Conservation (phyloP, 1,139 yeast species). For the Geotrichum australiense region DNA sequence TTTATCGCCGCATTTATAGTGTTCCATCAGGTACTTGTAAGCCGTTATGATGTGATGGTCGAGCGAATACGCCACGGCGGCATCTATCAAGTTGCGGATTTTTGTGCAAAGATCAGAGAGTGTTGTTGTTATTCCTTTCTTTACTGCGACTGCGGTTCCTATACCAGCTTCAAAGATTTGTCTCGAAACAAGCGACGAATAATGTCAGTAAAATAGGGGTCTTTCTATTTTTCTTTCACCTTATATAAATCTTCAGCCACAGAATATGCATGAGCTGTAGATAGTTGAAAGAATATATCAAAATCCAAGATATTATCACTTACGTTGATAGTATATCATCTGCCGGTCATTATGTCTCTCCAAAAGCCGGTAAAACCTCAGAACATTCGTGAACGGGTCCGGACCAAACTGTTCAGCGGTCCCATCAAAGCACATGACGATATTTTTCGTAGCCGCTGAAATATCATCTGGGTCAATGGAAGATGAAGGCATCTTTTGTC, state of each 20-base stretch:
- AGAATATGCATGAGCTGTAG: too few relatives aligned
- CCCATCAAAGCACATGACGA: conserved; percentile 57
- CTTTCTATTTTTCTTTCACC: not conserved
- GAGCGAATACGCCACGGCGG: conserved; percentile 47
- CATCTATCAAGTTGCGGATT: conserved; percentile 36
- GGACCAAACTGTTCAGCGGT: conserved; percentile 55
- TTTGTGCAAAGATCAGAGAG: conserved; percentile 23
- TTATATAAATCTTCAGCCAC: not conserved
- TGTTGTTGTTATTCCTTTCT: conserved; percentile 33
- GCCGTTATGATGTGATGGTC: conserved; percentile 52
- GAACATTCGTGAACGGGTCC: conserved; percentile 46
- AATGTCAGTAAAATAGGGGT: not conserved
- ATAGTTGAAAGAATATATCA: not conserved
- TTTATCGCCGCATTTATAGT: conserved; percentile 44
- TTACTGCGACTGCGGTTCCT: conserved; percentile 42
- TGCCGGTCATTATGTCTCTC: conserved; percentile 42
- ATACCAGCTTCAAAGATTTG: conserved; percentile 42
- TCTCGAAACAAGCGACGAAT: too few relatives aligned
- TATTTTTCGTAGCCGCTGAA: conserved; percentile 31
- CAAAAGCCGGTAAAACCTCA: conserved; percentile 47
- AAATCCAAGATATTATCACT: too few relatives aligned
- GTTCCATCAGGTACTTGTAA: conserved; percentile 45
- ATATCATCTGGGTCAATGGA: conserved; percentile 9
- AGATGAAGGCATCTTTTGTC: not conserved
- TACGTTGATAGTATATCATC: conserved; percentile 54